Conservation (phyloP, 305 asterid species). For the Fraxinus baroniana region DNA sequence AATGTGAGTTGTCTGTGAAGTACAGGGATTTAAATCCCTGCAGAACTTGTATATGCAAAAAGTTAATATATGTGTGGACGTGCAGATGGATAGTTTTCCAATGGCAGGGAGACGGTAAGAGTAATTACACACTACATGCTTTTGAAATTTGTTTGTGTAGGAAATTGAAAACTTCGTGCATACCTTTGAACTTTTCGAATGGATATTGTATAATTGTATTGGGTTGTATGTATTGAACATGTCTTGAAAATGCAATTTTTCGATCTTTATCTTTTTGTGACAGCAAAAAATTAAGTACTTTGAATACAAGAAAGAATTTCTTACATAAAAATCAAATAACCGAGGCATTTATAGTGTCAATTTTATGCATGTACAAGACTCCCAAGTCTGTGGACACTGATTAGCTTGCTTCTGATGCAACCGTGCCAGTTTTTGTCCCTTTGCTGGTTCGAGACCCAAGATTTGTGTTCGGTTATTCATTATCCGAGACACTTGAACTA, state of each 20-base stretch:
- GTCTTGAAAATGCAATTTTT: not conserved
- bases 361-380: slow-evolving; percentile 33
- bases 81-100: not conserved
- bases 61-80: slow-evolving; percentile 3
- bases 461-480: slow-evolving; percentile 12
- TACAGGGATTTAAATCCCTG: too few species aligned
- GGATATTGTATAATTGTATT: not conserved
- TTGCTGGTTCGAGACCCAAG: not conserved
- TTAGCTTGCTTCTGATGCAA: slow-evolving; percentile 7
- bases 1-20: too few species aligned
- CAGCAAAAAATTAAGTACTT: not conserved
- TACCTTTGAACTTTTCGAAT: not conserved
- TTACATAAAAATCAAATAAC: slow-evolving; percentile 37
- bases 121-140: not conserved
- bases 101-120: slow-evolving; percentile 8
- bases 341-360: not conserved
- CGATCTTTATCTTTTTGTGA: not conserved
- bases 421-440: not conserved
- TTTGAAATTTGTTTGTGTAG: not conserved
- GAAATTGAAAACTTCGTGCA: not conserved
- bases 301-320: slow-evolving; percentile 23
- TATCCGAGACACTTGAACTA: slow-evolving; percentile 42
- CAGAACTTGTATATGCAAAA: slow-evolving; percentile 20
- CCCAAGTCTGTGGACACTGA: not conserved
- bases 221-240: not conserved